Evolutionary conservation across 225 moss, liverwort and hornwort species (phyloP).

Genomic region (Neckera pumila): DNA sequence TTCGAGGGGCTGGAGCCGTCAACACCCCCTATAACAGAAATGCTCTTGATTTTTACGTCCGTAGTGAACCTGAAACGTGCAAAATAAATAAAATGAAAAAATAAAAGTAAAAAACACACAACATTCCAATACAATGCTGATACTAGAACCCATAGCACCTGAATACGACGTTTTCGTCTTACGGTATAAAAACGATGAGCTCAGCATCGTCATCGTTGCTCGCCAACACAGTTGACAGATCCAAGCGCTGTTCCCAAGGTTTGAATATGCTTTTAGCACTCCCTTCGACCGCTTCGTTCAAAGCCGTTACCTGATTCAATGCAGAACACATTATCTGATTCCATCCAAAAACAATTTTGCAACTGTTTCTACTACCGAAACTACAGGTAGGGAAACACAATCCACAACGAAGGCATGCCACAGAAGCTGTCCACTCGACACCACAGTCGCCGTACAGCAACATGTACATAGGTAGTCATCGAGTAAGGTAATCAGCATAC

Average conservation of each 20-base stretch:
- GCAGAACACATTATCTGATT: background rate
- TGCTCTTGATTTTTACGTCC: slow-evolving; percentile 93
- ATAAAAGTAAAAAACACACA: background rate
- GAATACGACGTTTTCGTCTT: background rate
- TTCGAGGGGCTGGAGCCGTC: slow-evolving; percentile 68
- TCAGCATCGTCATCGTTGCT: slow-evolving; percentile 93
- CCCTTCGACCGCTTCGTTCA: slow-evolving; percentile 85
- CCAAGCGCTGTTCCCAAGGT: slow-evolving; percentile 77
- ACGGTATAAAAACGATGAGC: slow-evolving; percentile 78
- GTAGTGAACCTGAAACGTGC: slow-evolving; percentile 44
- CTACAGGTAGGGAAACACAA: background rate
- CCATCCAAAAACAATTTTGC: background rate
- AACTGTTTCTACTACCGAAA: background rate
- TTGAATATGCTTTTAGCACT: slow-evolving; percentile 71
- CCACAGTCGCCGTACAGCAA: background rate
- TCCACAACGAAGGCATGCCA: background rate
- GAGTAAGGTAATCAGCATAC: background rate
- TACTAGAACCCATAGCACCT: background rate
- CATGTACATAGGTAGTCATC: background rate
- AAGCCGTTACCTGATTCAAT: slow-evolving; percentile 53
- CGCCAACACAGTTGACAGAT: slow-evolving; percentile 47
- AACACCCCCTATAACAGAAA: slow-evolving; percentile 65
- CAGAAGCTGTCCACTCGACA: background rate
- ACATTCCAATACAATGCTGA: background rate
- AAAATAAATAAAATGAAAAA: background rate